A percentile compares a stretch with the other conserved stretches of the same genome.
phyloP scores from a whole-genome alignment of 2,329 filamentous ascomycete species.

The Fusarium floridanum region DNA sequence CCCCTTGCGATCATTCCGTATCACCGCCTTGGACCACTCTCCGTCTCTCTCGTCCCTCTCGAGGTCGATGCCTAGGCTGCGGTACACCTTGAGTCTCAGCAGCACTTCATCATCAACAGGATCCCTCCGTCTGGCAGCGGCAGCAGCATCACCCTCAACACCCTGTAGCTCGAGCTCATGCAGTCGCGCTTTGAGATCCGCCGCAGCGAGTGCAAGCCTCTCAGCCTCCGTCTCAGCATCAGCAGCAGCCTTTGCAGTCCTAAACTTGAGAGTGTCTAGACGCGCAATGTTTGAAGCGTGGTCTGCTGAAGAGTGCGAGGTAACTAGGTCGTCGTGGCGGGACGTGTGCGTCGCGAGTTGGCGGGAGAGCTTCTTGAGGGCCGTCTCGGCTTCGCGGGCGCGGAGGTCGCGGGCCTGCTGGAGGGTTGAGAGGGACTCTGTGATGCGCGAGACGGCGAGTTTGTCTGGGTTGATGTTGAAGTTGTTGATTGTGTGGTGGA shows the following conservation, averaged over 20 bases:
- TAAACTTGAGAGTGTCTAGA: constrained; percentile 94
- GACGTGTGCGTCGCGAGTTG: constrained; percentile 79
- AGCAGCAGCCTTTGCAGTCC: constrained; percentile 88
- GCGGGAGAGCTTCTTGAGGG: constrained; percentile 79
- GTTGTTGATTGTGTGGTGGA: constrained; percentile 90
- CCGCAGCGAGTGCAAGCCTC: constrained; percentile 83
- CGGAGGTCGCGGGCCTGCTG: constrained; percentile 85
- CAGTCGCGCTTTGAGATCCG: constrained; percentile 79
- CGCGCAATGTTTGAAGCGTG: constrained; percentile 88
- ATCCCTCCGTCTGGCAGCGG: constrained; percentile 52
- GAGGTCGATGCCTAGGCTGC: constrained; percentile 90
- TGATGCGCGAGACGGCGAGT: constrained; percentile 83
- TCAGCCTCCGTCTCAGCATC: constrained; percentile 97
- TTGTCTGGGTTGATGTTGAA: constrained; percentile 96
- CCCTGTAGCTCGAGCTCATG: constrained; percentile 90
- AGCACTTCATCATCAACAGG: constrained; percentile 73
- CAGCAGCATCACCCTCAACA: constrained; percentile 73
- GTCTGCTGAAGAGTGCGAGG: constrained; percentile 79
- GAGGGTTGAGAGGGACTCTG: constrained; percentile 86
- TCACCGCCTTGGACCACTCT: constrained; percentile 86
- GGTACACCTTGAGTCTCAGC: constrained; percentile 89
- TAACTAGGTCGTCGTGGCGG: constrained; percentile 82
- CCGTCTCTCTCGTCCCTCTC: constrained; percentile 80
- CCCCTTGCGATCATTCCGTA: constrained; percentile 86
- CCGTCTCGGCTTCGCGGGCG: constrained; percentile 75